Percentiles rank a stretch among this genome's conserved stretches.
Evolutionary conservation across 441 rosid species (phyloP).

Genomic region (Croton laevigatus): DNA sequence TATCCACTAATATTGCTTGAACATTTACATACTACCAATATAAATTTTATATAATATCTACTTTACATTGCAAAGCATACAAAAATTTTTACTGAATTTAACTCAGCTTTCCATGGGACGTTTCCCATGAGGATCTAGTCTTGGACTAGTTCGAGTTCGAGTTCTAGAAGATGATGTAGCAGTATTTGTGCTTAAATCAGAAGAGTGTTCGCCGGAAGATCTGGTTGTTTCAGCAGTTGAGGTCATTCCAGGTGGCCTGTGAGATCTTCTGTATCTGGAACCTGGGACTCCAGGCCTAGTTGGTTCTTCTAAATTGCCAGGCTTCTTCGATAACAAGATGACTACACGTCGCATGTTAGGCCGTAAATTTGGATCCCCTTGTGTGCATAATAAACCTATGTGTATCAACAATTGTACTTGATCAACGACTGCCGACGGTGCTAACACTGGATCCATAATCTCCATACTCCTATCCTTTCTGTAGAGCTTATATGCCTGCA

Average conservation of each 20-base stretch:
- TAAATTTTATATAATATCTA: background rate
- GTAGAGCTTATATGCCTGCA: constrained; percentile 72
- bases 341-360: constrained; percentile 66
- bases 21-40: constrained; percentile 18
- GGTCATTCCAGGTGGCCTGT: constrained; percentile 39
- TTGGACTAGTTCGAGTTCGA: constrained; percentile 31
- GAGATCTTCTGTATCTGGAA: constrained; percentile 52
- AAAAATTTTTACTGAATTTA: background rate
- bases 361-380: constrained; percentile 67
- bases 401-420: constrained; percentile 69
- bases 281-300: constrained; percentile 72
- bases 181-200: constrained; percentile 37
- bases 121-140: constrained; percentile 56
- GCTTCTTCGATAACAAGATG: constrained; percentile 62
- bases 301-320: constrained; percentile 57
- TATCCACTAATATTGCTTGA: background rate
- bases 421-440: constrained; percentile 42
- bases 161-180: constrained; percentile 38
- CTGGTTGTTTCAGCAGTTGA: constrained; percentile 38
- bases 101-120: constrained; percentile 47
- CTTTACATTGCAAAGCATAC: constrained; percentile 15
- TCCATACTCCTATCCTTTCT: constrained; percentile 66
- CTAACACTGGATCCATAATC: constrained; percentile 55
- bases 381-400: constrained; percentile 74
- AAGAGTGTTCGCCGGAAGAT: constrained; percentile 30